phyloP scores from a whole-genome alignment of 352 stramenopile genomes.

The Globisporangium emineosum region DNA sequence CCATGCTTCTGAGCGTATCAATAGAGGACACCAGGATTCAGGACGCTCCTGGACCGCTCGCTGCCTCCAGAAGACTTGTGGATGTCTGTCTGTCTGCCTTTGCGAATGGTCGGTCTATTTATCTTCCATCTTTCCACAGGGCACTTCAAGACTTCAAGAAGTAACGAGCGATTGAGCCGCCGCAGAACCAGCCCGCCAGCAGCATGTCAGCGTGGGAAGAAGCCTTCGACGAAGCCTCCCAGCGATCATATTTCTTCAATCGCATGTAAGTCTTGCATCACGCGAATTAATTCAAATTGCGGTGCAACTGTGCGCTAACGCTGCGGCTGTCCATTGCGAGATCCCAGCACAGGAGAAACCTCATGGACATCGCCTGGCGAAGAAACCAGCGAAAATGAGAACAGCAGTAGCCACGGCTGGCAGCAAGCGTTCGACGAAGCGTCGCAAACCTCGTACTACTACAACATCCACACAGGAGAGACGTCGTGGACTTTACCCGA shows the following conservation, averaged over 20 bases:
- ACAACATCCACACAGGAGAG: constrained; percentile 61
- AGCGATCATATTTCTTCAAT: constrained; percentile 57
- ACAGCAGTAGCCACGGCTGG: constrained; percentile 31
- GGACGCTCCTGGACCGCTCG: too few species aligned
- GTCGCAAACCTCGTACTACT: constrained; percentile 71
- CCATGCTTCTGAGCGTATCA: not conserved
- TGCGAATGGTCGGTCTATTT: constrained; percentile 12
- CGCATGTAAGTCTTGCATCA: constrained; percentile 24
- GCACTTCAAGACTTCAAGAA: not conserved
- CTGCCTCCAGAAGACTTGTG: too few species aligned
- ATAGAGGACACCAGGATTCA: not conserved
- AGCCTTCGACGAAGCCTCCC: constrained; percentile 42
- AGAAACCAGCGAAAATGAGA: constrained; percentile 21
- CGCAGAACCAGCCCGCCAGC: constrained; percentile 8
- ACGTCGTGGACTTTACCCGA: constrained; percentile 58
- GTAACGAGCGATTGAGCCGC: not conserved
- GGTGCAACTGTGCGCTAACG: not conserved
- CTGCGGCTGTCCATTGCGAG: not conserved
- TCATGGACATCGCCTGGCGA: constrained; percentile 44
- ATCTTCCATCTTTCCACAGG: not conserved
- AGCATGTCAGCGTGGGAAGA: constrained; percentile 44
- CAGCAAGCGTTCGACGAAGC: constrained; percentile 59
- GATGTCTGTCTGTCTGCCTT: too few species aligned
- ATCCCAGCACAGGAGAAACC: constrained; percentile 49
- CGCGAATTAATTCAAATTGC: not conserved